Conservation (phyloP, 1,284 basidiomycete genomes). For the Psilocybe mexicana region DNA sequence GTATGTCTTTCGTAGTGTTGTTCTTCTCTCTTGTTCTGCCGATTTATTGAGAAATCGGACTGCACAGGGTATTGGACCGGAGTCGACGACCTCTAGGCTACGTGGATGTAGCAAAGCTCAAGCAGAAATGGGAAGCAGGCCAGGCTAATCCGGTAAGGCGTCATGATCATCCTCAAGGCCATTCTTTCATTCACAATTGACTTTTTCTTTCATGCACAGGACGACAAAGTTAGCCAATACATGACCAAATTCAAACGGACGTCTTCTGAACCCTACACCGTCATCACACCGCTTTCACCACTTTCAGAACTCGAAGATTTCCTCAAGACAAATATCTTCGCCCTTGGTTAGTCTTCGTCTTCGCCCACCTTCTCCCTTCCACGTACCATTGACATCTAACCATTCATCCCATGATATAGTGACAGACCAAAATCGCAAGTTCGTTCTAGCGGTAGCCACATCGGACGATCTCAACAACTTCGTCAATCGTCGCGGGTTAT, state of each 20-base stretch:
- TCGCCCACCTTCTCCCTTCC: neutral
- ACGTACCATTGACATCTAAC: neutral
- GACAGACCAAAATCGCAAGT: conserved; percentile 80
- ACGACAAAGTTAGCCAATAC: conserved; percentile 63
- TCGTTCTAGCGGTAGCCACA: conserved; percentile 85
- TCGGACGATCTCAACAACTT: conserved; percentile 76
- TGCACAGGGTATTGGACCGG: conserved; percentile 70
- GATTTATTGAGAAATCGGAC: conserved; percentile 1
- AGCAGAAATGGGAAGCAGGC: conserved; percentile 76
- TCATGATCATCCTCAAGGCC: neutral
- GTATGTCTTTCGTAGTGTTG: conserved; percentile 41
- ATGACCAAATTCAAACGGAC: conserved; percentile 79
- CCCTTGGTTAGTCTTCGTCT: conserved; percentile 57
- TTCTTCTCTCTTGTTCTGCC: neutral
- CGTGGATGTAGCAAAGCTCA: conserved; percentile 74
- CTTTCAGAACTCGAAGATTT: conserved; percentile 79
- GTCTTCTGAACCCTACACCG: conserved; percentile 67
- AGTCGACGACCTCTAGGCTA: conserved; percentile 80
- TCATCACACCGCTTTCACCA: conserved; percentile 79
- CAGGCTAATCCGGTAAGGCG: conserved; percentile 61
- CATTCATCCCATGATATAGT: conserved; percentile 45
- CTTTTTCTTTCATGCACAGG: conserved; percentile 35
- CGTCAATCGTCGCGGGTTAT: conserved; percentile 56
- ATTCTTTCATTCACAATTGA: neutral
- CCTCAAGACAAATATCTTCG: conserved; percentile 71